A percentile compares a stretch with the other conserved stretches of the same genome.
Evolutionary conservation across 345 rosid genomes (phyloP).

Genomic region (Orychophragmus violaceus): DNA sequence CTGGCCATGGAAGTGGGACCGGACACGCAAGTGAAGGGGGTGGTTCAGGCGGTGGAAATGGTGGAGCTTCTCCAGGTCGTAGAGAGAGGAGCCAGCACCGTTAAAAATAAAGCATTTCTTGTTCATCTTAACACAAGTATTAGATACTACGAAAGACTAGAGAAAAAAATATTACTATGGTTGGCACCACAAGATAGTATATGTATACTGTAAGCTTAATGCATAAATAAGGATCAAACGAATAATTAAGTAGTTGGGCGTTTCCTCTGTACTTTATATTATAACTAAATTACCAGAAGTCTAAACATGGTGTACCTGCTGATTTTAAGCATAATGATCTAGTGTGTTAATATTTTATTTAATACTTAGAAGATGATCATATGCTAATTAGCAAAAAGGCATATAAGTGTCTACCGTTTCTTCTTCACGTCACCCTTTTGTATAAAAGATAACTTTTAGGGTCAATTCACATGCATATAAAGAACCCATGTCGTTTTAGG

Average conservation of each 20-base stretch:
- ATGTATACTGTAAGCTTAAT: slow-evolving; percentile 7
- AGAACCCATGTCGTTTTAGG: background rate
- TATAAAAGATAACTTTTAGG: background rate
- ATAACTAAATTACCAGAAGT: too few relatives aligned
- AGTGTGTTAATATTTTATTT: background rate
- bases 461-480: background rate
- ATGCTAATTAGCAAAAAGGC: background rate
- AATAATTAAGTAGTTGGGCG: slow-evolving; percentile 5
- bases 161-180: background rate
- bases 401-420: background rate
- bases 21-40: slow-evolving; percentile 32
- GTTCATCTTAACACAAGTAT: slow-evolving; percentile 13
- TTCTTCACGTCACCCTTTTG: background rate
- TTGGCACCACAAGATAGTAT: background rate
- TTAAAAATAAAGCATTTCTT: slow-evolving; percentile 2
- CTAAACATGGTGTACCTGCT: background rate
- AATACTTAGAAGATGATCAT: background rate
- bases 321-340: background rate
- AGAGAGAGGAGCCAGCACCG: slow-evolving; percentile 28
- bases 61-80: slow-evolving; percentile 26
- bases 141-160: slow-evolving; percentile 8
- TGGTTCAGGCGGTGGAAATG: slow-evolving; percentile 32
- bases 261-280: slow-evolving; percentile 5
- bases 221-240: slow-evolving; percentile 11
- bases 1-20: slow-evolving; percentile 56